These are phyloP conservation scores for Dipteronia sinensis DNA, from an alignment of 345 rosid genomes.

Conservation along the genomic window DNA sequence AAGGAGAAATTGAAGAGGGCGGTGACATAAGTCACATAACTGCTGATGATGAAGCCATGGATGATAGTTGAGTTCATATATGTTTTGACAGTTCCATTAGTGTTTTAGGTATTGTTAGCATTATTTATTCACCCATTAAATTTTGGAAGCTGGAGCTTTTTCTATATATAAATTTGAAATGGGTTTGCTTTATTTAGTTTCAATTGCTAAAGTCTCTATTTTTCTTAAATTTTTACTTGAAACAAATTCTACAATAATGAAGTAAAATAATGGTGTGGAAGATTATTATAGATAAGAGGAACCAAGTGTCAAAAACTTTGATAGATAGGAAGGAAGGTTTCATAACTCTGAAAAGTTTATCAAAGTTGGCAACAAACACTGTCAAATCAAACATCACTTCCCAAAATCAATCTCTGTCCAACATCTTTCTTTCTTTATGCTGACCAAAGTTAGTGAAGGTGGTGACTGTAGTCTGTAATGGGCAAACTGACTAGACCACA, in stretches of 20 bases:
- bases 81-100: neutral
- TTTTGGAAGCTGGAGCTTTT: too few relatives aligned
- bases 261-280: neutral
- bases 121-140: too few relatives aligned
- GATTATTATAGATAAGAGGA: neutral
- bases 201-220: neutral
- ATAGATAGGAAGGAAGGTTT: neutral
- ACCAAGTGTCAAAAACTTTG: neutral
- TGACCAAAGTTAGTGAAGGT: slow-evolving; percentile 21
- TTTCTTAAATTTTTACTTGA: too few relatives aligned
- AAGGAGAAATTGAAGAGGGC: neutral
- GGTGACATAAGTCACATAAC: slow-evolving; percentile 10
- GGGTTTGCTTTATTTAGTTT: neutral
- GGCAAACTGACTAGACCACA: slow-evolving; percentile 29
- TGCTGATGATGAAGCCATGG: neutral
- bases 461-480: slow-evolving; percentile 23
- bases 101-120: too few relatives aligned
- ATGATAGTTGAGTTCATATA: slow-evolving; percentile 8
- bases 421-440: slow-evolving; percentile 1
- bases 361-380: slow-evolving; percentile 6
- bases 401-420: neutral
- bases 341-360: neutral
- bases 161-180: neutral
- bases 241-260: neutral
- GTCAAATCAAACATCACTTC: slow-evolving; percentile 55